These are phyloP conservation scores for Monascus purpureus DNA, from an alignment of 495 filamentous ascomycete genomes.

Conservation along the genomic window DNA sequence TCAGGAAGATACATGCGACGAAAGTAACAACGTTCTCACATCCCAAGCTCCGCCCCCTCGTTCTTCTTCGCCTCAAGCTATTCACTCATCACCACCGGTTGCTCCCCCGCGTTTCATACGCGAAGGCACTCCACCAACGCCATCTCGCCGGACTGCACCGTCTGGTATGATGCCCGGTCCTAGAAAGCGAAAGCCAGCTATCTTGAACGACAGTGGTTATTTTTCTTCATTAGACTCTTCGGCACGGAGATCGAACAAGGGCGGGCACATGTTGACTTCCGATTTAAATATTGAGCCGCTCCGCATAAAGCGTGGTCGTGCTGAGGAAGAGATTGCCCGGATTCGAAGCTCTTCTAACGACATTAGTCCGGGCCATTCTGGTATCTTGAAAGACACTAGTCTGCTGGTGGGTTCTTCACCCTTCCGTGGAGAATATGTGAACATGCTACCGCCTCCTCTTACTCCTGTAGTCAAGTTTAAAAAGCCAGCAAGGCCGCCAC, in stretches of 20 bases:
- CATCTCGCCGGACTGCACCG: slow-evolving; percentile 40
- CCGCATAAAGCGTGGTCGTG: slow-evolving; percentile 71
- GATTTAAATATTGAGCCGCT: slow-evolving; percentile 59
- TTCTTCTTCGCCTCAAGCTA: slow-evolving; percentile 49
- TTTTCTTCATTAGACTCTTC: slow-evolving; percentile 97
- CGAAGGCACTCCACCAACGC: slow-evolving; percentile 63
- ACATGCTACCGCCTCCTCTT: slow-evolving; percentile 61
- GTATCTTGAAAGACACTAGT: slow-evolving; percentile 26
- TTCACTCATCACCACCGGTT: slow-evolving; percentile 81
- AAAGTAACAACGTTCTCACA: slow-evolving; percentile 19
- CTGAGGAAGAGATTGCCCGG: slow-evolving; percentile 91
- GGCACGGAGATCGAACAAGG: slow-evolving; percentile 54
- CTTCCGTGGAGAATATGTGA: slow-evolving; percentile 36
- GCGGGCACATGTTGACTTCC: slow-evolving; percentile 48
- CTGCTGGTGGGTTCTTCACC: slow-evolving; percentile 45
- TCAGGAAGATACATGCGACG: slow-evolving; percentile 49
- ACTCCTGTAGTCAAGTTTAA: slow-evolving; percentile 82
- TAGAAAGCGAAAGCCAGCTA: slow-evolving; percentile 58
- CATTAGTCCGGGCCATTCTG: slow-evolving; percentile 57
- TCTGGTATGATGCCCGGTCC: slow-evolving; percentile 40
- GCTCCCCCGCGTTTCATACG: slow-evolving; percentile 45
- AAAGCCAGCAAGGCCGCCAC: slow-evolving; percentile 64
- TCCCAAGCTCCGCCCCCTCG: slow-evolving; percentile 24
- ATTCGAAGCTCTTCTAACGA: slow-evolving; percentile 88
- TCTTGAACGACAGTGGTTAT: slow-evolving; percentile 90